phyloP scores from a whole-genome alignment of 768 basidiomycete genomes.

The Chalciporus pseudorubinellus region DNA sequence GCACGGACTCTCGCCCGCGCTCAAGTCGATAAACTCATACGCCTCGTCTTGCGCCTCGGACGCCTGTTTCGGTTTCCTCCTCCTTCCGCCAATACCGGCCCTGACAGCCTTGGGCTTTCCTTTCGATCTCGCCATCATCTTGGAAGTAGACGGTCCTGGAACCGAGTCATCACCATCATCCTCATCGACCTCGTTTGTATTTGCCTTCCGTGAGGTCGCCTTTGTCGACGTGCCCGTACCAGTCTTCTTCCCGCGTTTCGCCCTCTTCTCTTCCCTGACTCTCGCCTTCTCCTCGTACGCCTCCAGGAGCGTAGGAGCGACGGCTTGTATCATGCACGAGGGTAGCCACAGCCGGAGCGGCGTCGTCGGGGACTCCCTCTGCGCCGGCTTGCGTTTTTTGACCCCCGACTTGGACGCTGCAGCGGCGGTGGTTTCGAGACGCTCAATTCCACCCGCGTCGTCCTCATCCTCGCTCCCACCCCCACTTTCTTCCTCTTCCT shows the following conservation, averaged over 20 bases:
- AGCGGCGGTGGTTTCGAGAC: constrained; percentile 26
- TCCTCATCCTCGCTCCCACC: constrained; percentile 47
- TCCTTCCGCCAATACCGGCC: constrained; percentile 1
- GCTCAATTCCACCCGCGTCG: constrained; percentile 12
- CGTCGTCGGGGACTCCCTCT: constrained; percentile 41
- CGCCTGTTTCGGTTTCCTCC: constrained; percentile 21
- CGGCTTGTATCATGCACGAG: constrained; percentile 69
- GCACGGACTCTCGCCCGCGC: constrained; percentile 24
- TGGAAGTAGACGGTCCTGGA: constrained; percentile 4
- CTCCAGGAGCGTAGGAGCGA: constrained; percentile 61
- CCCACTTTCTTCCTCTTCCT: constrained; percentile 47
- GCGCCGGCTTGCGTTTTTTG: constrained; percentile 23
- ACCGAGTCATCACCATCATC: neutral
- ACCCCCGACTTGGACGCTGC: constrained; percentile 17
- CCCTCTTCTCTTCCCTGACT: constrained; percentile 47
- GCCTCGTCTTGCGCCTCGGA: constrained; percentile 27
- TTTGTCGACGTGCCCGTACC: constrained; percentile 2
- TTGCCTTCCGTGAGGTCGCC: neutral
- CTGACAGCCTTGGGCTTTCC: constrained; percentile 5
- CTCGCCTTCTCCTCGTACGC: constrained; percentile 58
- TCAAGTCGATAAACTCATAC: constrained; percentile 27
- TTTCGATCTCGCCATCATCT: constrained; percentile 4
- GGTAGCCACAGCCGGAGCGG: constrained; percentile 79
- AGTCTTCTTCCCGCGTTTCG: constrained; percentile 21
- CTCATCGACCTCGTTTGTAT: neutral